These are phyloP conservation scores for Suhomyces choctaworum DNA, from an alignment of 1,139 yeast genomes.

Conservation along the genomic window DNA sequence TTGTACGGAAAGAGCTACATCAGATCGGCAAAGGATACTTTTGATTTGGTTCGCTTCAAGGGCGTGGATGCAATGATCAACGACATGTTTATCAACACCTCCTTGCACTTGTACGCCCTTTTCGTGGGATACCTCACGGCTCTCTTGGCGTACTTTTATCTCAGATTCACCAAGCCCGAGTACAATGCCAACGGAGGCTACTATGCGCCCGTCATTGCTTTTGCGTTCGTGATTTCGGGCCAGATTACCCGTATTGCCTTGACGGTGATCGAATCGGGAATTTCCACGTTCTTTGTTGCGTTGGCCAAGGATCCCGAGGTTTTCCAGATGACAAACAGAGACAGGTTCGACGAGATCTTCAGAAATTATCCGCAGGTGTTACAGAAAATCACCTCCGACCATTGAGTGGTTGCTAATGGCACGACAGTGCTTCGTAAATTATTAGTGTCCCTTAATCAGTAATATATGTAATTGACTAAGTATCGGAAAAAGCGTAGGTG, in stretches of 20 bases:
- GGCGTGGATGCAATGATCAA: conserved; percentile 87
- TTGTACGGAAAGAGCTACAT: conserved; percentile 81
- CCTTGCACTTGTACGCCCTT: conserved; percentile 69
- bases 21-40: conserved; percentile 77
- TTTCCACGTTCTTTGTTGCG: conserved; percentile 84
- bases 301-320: conserved; percentile 87
- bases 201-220: conserved; percentile 77
- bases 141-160: conserved; percentile 67
- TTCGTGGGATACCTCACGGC: conserved; percentile 72
- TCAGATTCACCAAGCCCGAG: conserved; percentile 69
- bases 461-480: too few relatives aligned
- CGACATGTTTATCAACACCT: conserved; percentile 78
- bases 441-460: neutral
- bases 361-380: conserved; percentile 74
- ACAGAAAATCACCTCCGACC: conserved; percentile 48
- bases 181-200: conserved; percentile 68
- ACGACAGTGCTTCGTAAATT: neutral
- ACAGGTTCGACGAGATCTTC: conserved; percentile 69
- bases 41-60: conserved; percentile 72
- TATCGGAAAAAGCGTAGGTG: too few relatives aligned
- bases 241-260: conserved; percentile 76
- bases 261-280: conserved; percentile 77
- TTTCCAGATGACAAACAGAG: conserved; percentile 74
- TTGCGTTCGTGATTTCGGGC: conserved; percentile 70
- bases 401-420: conserved; percentile 18